Conservation (phyloP, 2,329 filamentous ascomycete species). For the Gremmenia infestans region DNA sequence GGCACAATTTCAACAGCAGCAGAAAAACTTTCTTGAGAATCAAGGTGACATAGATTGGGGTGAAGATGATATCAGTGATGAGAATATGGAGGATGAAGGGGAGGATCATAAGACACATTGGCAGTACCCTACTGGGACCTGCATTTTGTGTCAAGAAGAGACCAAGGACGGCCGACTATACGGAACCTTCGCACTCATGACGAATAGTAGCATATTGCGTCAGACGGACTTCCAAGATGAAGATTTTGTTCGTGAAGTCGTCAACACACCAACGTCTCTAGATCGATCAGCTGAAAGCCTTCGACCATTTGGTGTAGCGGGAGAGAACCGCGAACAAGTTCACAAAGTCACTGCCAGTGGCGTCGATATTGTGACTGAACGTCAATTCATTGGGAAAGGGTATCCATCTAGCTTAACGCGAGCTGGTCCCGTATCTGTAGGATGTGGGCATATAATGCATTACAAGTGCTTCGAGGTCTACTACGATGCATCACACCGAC, state of each 20-base stretch:
- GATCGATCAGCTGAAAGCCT: conserved; percentile 79
- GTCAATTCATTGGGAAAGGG: conserved; percentile 82
- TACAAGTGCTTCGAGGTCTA: conserved; percentile 93
- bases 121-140: conserved; percentile 90
- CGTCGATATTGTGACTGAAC: conserved; percentile 64
- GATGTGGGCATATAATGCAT: conserved; percentile 98
- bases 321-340: conserved; percentile 75
- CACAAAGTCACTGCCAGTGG: conserved; percentile 72
- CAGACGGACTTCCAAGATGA: conserved; percentile 79
- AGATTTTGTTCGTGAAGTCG: conserved; percentile 79
- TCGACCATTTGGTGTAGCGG: conserved; percentile 85
- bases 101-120: conserved; percentile 71
- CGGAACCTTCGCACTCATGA: conserved; percentile 87
- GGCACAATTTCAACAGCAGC: conserved; percentile 97
- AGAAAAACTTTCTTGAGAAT: conserved; percentile 88
- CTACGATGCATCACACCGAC: conserved; percentile 72
- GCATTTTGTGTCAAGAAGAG: conserved; percentile 94
- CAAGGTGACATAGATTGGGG: conserved; percentile 88
- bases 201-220: conserved; percentile 78
- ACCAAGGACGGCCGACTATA: conserved; percentile 85
- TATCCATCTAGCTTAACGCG: conserved; percentile 66
- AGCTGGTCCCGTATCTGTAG: conserved; percentile 76
- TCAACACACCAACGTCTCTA: conserved; percentile 71
- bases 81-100: conserved; percentile 51
- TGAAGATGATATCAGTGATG: conserved; percentile 70